Evolutionary conservation across 1,139 yeast species (phyloP), one percentile per base, ranked within the genome.

Genomic region (Zhuliangozyma blackwelliae): DNA sequence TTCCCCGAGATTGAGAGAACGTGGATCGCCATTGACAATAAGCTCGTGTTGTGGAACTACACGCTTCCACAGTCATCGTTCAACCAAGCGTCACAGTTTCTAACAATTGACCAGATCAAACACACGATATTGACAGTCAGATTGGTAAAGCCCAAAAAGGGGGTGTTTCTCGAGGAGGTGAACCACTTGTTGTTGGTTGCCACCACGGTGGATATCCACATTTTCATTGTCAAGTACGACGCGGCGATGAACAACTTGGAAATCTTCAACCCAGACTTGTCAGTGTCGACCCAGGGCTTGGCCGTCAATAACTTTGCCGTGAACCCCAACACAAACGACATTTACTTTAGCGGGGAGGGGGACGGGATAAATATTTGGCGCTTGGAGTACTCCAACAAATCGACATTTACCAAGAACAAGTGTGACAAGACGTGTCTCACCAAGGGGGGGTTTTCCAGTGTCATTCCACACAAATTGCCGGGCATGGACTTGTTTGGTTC

Each of bases 291-390:
- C 0, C 87, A 82, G 49, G 97, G 97, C 0, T 64, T 89, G 33
- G 77, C 80, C 32, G 88, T 85, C 7, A 77, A 78, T 49, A 74
- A 77, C 37, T 76, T 90, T 36, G 68, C 73, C 1, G 69, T 75
- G 2, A 77, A 79, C 51, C 77, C 77, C 22, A 62, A 65, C 31
- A 79, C 92, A 0, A 85, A 89, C 34, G 90, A 94, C 39, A 77
- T 94, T 7, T 88, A 85, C 55, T 87, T 94, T 56, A 72, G 85
- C 13, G 95, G 96, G 10, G 70, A 75, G 44, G 71, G 82, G 13
- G 89, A 86, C 48, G 95, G 92, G 3, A 65, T 75, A 32, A 81
- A 90, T 49, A 71, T 94, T 34, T 92, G 97, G 96, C 89, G 88
- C 54, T 68, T 92, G 40, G 82, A 79, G 42, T 94, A 94, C 55